Percentiles rank a stretch among this genome's conserved stretches.
Evolutionary conservation across 441 rosid species (phyloP).

Genomic region (Pelargonium cotyledonis): DNA sequence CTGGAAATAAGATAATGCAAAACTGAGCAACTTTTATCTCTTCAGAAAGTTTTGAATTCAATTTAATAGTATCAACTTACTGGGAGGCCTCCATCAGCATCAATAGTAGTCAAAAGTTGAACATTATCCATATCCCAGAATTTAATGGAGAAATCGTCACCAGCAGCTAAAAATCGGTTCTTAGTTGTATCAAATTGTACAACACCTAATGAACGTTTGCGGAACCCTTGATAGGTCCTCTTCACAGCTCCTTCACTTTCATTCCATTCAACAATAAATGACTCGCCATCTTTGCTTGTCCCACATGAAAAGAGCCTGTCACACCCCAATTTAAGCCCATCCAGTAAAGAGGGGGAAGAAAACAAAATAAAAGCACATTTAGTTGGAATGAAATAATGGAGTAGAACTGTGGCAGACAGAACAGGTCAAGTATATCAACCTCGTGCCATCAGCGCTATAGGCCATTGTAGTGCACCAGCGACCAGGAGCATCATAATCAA

Average conservation of each 20-base stretch:
- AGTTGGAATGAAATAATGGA: constrained; percentile 6
- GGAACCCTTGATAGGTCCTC: constrained; percentile 55
- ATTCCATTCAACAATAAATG: constrained; percentile 79
- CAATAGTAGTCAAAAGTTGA: constrained; percentile 42
- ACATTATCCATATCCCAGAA: constrained; percentile 68
- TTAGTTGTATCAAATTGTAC: constrained; percentile 77
- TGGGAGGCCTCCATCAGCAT: constrained; percentile 68
- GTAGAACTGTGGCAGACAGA: constrained; percentile 13
- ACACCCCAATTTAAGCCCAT: constrained; percentile 14
- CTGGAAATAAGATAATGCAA: constrained; percentile 30
- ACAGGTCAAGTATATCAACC: constrained; percentile 60
- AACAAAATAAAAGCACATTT: constrained; percentile 12
- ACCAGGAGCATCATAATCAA: constrained; percentile 80
- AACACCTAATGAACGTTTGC: constrained; percentile 51
- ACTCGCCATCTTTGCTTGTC: constrained; percentile 71
- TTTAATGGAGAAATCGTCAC: constrained; percentile 61
- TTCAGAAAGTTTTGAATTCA: not conserved
- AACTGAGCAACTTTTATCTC: constrained; percentile 15
- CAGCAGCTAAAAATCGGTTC: constrained; percentile 67
- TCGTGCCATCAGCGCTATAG: constrained; percentile 74
- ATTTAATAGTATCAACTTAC: constrained; percentile 30
- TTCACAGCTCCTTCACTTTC: constrained; percentile 78
- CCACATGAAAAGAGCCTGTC: constrained; percentile 71
- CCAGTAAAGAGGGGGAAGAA: not conserved
- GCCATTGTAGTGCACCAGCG: constrained; percentile 65